A percentile compares a stretch with the other conserved stretches of the same genome.
phyloP scores from a whole-genome alignment of 768 basidiomycete species.

The Lactarius psammicola region DNA sequence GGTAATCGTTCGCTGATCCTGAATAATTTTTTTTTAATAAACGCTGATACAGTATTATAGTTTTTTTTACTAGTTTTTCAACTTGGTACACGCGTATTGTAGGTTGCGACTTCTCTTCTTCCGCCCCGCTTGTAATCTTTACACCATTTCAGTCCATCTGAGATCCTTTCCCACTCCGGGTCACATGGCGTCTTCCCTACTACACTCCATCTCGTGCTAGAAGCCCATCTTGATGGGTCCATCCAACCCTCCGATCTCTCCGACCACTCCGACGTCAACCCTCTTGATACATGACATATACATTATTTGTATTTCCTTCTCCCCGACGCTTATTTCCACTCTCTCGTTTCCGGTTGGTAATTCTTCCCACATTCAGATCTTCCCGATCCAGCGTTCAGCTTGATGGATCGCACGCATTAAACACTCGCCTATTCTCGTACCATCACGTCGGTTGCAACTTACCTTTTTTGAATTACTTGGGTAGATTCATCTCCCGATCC shows the following conservation, averaged over 20 bases:
- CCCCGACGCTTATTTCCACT: constrained; percentile 25
- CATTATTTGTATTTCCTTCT: background rate
- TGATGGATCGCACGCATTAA: constrained; percentile 18
- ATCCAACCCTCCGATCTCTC: constrained; percentile 22
- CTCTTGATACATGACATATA: background rate
- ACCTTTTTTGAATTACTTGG: constrained; percentile 1
- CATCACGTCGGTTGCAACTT: background rate
- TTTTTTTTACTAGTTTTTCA: background rate
- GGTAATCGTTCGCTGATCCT: constrained; percentile 19
- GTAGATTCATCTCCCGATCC: constrained; percentile 7
- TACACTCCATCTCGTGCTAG: constrained; percentile 5
- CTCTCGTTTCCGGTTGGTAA: constrained; percentile 3
- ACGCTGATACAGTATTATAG: background rate
- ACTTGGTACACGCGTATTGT: background rate
- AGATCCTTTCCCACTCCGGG: constrained; percentile 18
- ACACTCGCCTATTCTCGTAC: constrained; percentile 8
- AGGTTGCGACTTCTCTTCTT: background rate
- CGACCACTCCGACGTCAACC: constrained; percentile 24
- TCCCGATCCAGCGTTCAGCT: constrained; percentile 21
- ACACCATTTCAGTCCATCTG: constrained; percentile 11
- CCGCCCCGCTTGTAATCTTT: background rate
- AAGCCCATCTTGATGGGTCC: constrained; percentile 4
- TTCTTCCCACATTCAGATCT: constrained; percentile 21
- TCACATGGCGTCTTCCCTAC: constrained; percentile 13
- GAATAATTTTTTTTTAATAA: constrained; percentile 6